These are phyloP conservation scores for Aspergillus nanangensis DNA, from an alignment of 495 filamentous ascomycete genomes.

Conservation along the genomic window DNA sequence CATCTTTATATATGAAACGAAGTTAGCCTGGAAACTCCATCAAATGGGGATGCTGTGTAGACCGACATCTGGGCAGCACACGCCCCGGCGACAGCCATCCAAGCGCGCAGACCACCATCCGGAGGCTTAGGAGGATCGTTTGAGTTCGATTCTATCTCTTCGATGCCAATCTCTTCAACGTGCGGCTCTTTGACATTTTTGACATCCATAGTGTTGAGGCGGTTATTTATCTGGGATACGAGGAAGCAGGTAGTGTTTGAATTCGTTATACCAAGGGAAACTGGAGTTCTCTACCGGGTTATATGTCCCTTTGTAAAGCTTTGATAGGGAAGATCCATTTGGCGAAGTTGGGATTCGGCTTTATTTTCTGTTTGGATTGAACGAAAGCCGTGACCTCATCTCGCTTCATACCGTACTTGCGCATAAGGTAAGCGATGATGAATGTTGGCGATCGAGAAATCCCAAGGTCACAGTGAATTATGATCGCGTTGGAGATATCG, in stretches of 20 bases:
- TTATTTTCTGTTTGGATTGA: constrained; percentile 15
- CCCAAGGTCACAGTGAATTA: constrained; percentile 32
- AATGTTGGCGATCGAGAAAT: constrained; percentile 34
- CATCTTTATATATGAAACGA: no score
- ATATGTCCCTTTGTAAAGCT: no score
- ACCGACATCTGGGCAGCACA: constrained; percentile 2
- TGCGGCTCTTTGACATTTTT: no score
- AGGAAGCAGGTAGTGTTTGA: no score
- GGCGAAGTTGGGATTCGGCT: constrained; percentile 19
- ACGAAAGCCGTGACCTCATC: constrained; percentile 11
- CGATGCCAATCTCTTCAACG: no score
- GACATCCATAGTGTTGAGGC: no score
- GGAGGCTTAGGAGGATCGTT: not conserved
- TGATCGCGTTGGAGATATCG: constrained; percentile 18
- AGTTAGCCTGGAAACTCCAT: not conserved
- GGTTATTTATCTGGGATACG: no score
- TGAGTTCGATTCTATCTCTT: no score
- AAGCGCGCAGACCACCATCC: constrained; percentile 3
- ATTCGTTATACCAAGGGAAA: no score
- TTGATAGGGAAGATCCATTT: no score
- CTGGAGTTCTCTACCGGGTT: no score
- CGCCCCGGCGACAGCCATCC: not conserved
- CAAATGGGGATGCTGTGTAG: not conserved
- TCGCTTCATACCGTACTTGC: constrained; percentile 10
- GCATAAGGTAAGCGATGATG: constrained; percentile 30